Evolutionary conservation across 768 basidiomycete genomes (phyloP).

Genomic region (Suillus weaverae): DNA sequence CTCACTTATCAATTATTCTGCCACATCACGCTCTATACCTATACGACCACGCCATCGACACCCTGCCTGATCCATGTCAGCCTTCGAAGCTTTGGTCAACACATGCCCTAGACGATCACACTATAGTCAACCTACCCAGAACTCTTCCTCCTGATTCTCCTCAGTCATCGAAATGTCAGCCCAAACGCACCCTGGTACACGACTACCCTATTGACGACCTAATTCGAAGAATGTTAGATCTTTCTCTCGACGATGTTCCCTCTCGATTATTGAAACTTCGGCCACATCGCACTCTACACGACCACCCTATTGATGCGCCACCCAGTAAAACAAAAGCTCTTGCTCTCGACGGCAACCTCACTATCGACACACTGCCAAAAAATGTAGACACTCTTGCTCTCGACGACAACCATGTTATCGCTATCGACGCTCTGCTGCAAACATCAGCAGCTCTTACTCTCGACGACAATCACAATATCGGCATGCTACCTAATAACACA

Average conservation of each 20-base stretch:
- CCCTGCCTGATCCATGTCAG: background rate
- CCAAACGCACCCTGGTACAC: background rate
- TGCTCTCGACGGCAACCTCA: background rate
- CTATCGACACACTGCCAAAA: background rate
- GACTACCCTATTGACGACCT: background rate
- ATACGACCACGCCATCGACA: background rate
- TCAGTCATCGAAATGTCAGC: background rate
- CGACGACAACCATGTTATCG: too few species aligned
- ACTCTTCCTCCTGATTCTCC: background rate
- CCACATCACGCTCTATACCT: background rate
- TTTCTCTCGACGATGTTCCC: background rate
- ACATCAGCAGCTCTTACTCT: too few species aligned
- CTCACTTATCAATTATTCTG: background rate
- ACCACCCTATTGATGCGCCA: background rate
- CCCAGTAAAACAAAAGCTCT: background rate
- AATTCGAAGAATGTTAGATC: background rate
- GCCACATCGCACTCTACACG: background rate
- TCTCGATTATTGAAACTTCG: background rate
- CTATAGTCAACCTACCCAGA: too few species aligned
- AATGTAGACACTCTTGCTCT: background rate
- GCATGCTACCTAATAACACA: background rate
- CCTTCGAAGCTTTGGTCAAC: background rate
- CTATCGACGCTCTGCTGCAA: too few species aligned
- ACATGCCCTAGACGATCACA: background rate
- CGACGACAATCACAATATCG: background rate